Base-by-base conservation (phyloP, 345 rosid genomes). In the Raphanus sativus region DNA sequence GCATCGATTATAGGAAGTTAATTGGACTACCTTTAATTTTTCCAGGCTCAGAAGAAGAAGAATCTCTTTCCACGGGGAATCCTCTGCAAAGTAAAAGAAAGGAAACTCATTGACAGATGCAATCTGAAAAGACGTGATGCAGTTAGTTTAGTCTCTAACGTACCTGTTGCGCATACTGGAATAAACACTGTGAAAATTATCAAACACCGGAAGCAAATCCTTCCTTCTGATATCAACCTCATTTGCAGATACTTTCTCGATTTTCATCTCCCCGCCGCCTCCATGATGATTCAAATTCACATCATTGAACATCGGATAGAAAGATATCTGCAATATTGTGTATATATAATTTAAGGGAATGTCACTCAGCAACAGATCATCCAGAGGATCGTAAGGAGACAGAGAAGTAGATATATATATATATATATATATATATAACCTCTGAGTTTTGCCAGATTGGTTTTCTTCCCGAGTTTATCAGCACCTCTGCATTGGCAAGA, bases 401-500 rank as follows among this genome's bases (percentile, higher is more conserved):
- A 45, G 32, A 25, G 2, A 78, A 16, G 48, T 48, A 36, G 12
- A 73, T 8, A 34, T 21, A 73, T 8, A 34, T 21, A 73, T 8
- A 34, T 21, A 73, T 8, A 34, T 21, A 73, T 8, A 34, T 21
- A 73, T 8, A 34, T 21, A 17, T 33, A 55, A 95, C 99, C 98
- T 93, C 88, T 28, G 88, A 83, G 56, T 93, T 90, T 79, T 90
- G 93, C 98, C 99, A 96, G 76, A 91, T 75, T 9, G 91, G 89
- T 61, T 87, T 83, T 83, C 99, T 91, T 82, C 91, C 90, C 5
- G 87, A 84, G 76, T 86, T 89, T 82, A 90, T 88, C 77, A 87
- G 89, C 45, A 96, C 92, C 85, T 96, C 99, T 24, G 98, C 99
- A 73, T 89, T 96, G 65, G 99, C 86, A 52, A 96, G 84, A 84